phyloP scores from a whole-genome alignment of 1,284 basidiomycete species.

The Cystobasidium sp. region DNA sequence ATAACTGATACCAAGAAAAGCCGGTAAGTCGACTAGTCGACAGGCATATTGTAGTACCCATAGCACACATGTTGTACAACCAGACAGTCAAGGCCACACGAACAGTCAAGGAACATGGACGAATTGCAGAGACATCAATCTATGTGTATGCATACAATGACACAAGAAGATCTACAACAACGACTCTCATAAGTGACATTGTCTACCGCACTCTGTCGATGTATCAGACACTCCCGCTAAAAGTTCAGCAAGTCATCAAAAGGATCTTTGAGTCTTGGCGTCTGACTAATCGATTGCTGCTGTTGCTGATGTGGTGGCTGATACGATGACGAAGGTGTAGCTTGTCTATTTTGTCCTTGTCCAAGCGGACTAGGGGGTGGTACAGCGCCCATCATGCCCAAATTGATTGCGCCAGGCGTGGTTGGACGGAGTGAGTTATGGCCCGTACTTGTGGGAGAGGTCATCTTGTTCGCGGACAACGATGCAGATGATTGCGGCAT shows the following conservation, averaged over 20 bases:
- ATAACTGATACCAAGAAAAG: not conserved
- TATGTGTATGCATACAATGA: not conserved
- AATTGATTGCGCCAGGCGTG: conserved; percentile 43
- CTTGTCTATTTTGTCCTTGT: conserved; percentile 1
- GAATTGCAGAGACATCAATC: too few species aligned
- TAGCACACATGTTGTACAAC: too few species aligned
- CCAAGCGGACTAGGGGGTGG: conserved; percentile 24
- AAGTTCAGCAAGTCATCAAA: conserved; percentile 43
- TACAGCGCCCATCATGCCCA: conserved; percentile 40
- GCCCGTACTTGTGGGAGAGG: not conserved
- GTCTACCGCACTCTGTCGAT: not conserved
- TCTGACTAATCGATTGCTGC: not conserved
- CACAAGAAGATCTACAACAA: not conserved
- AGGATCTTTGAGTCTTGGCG: conserved; percentile 35
- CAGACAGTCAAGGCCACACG: too few species aligned
- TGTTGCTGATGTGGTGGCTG: not conserved
- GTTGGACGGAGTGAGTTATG: conserved; percentile 3
- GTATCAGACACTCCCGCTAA: not conserved
- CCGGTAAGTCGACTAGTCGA: not conserved
- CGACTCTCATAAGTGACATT: not conserved
- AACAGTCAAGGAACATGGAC: too few species aligned
- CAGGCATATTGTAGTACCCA: too few species aligned
- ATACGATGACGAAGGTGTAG: not conserved
- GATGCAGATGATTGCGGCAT: conserved; percentile 2
- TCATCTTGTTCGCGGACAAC: not conserved